phyloP scores from a whole-genome alignment of 768 basidiomycete genomes.

The Rhodosporidiobolus odoratus region DNA sequence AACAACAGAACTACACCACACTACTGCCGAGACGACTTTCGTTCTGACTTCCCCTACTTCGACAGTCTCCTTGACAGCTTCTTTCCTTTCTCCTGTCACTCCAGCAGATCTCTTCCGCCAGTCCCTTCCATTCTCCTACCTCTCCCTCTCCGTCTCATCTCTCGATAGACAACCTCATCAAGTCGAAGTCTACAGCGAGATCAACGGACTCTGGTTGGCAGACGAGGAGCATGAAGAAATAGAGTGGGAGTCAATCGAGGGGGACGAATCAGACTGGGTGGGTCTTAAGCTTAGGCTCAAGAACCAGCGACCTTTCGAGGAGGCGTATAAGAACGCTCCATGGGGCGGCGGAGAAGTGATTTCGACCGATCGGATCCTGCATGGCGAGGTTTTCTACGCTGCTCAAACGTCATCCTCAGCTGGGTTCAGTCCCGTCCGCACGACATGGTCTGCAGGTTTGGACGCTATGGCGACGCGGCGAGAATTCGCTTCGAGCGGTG shows the following conservation, averaged over 20 bases:
- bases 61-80: slow-evolving; percentile 45
- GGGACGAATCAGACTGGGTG: background rate
- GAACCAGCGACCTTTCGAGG: slow-evolving; percentile 22
- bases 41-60: slow-evolving; percentile 16
- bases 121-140: slow-evolving; percentile 39
- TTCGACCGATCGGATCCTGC: slow-evolving; percentile 22
- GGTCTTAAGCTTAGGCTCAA: slow-evolving; percentile 6
- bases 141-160: slow-evolving; percentile 18
- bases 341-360: slow-evolving; percentile 8
- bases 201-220: slow-evolving; percentile 28
- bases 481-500: slow-evolving; percentile 3
- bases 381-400: slow-evolving; percentile 29
- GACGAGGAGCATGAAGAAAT: slow-evolving; percentile 28
- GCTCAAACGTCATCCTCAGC: background rate
- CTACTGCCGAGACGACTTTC: slow-evolving; percentile 14
- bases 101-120: slow-evolving; percentile 37
- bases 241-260: slow-evolving; percentile 10
- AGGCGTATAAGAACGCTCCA: slow-evolving; percentile 9
- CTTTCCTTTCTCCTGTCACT: slow-evolving; percentile 36
- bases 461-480: slow-evolving; percentile 12
- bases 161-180: slow-evolving; percentile 15
- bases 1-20: slow-evolving; percentile 4
- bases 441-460: slow-evolving; percentile 18
- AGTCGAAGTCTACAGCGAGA: slow-evolving; percentile 33
- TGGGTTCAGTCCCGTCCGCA: no score